These are phyloP conservation scores for Ogataea salicorniae DNA, from an alignment of 805 yeast species.

Conservation along the genomic window DNA sequence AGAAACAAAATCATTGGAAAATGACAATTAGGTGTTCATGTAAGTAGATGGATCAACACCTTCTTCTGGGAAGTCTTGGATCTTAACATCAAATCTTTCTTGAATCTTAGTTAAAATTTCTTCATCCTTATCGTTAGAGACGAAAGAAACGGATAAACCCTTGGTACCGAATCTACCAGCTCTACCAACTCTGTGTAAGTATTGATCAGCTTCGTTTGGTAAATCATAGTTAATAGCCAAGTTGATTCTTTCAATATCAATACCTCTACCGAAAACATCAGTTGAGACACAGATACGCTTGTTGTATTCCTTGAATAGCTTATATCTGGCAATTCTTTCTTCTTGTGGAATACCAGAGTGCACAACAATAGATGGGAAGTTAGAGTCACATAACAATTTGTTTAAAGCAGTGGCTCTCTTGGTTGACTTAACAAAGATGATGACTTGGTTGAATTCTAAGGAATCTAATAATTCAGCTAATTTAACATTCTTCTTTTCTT, in stretches of 20 bases:
- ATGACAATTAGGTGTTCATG: constrained; percentile 68
- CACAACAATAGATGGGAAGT: constrained; percentile 96
- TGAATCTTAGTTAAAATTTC: constrained; percentile 88
- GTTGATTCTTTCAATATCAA: constrained; percentile 97
- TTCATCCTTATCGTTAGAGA: constrained; percentile 80
- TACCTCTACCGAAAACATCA: constrained; percentile 98
- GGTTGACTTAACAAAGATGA: constrained; percentile 89
- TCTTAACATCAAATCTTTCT: constrained; percentile 94
- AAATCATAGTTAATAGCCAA: constrained; percentile 96
- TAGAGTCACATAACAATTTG: constrained; percentile 81
- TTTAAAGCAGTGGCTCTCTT: constrained; percentile 89
- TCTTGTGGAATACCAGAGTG: constrained; percentile 95
- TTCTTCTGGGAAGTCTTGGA: constrained; percentile 93
- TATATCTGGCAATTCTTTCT: constrained; percentile 96
- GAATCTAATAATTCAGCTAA: constrained; percentile 89
- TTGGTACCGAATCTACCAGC: constrained; percentile 99
- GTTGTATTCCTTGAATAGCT: constrained; percentile 94
- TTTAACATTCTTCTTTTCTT: constrained; percentile 88
- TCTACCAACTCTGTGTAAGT: constrained; percentile 98
- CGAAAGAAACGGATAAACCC: constrained; percentile 93
- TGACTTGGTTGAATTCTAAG: constrained; percentile 96
- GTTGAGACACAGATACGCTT: constrained; percentile 98
- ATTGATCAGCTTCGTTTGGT: constrained; percentile 96
- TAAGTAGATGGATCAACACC: constrained; percentile 97
- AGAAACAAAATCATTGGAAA: neutral